A percentile compares a stretch with the other conserved stretches of the same genome.
Evolutionary conservation across 2,329 filamentous ascomycete species (phyloP).

Genomic region (Ophiostoma piceae): DNA sequence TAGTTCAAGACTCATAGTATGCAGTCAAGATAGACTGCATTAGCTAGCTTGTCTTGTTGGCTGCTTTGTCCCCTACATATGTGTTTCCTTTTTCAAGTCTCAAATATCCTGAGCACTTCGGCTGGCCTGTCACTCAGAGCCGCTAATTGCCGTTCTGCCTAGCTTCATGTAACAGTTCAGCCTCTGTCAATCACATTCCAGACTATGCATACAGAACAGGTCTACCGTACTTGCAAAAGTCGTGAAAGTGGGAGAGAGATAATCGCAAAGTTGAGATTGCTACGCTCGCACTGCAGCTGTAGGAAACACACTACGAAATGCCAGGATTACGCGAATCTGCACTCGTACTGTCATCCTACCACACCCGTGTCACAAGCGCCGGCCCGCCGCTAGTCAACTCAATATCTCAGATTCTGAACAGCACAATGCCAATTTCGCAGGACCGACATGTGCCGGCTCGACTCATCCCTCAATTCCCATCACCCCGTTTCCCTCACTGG

Average conservation of each 20-base stretch:
- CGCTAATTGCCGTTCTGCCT: neutral
- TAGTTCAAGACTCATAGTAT: neutral
- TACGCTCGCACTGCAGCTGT: neutral
- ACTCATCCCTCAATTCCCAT: neutral
- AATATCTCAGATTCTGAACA: neutral
- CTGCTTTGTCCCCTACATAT: neutral
- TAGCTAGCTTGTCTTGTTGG: conserved; percentile 5
- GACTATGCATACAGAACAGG: neutral
- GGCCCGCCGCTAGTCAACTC: neutral
- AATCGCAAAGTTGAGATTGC: neutral
- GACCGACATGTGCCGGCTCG: neutral
- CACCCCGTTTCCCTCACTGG: neutral
- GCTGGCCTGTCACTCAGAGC: neutral
- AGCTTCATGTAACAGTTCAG: conserved; percentile 3
- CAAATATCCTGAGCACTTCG: neutral
- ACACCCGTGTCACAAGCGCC: conserved; percentile 4
- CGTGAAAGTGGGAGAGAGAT: neutral
- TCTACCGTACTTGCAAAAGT: neutral
- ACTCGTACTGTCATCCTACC: neutral
- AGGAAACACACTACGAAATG: neutral
- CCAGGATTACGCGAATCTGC: neutral
- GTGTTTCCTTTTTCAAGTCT: neutral
- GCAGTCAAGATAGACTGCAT: neutral
- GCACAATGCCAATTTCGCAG: neutral
- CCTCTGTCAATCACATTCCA: conserved; percentile 6